Evolutionary conservation across 768 basidiomycete species (phyloP).

Genomic region (Dentipellis fragilis): DNA sequence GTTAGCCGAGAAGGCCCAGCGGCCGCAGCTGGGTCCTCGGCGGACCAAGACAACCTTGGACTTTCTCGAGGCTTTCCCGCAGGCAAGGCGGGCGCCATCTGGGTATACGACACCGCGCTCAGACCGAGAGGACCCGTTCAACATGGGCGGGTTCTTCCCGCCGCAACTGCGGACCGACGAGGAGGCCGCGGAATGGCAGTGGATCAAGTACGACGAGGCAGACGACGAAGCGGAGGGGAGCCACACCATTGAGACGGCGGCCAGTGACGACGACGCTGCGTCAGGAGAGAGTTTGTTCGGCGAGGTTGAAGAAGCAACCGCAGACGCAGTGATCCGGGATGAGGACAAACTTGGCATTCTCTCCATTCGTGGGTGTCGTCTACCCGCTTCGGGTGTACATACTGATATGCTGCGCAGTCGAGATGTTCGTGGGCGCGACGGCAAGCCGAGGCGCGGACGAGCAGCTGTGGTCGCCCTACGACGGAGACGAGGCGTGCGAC

Average conservation of each 20-base stretch:
- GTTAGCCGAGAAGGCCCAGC: background rate
- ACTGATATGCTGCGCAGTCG: slow-evolving; percentile 6
- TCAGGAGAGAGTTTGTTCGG: slow-evolving; percentile 21
- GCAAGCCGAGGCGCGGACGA: slow-evolving; percentile 1
- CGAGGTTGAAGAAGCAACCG: slow-evolving; percentile 23
- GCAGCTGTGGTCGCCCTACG: slow-evolving; percentile 10
- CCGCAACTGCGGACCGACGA: slow-evolving; percentile 17
- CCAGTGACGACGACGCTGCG: slow-evolving; percentile 11
- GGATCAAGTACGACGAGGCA: slow-evolving; percentile 27
- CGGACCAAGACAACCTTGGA: slow-evolving; percentile 14
- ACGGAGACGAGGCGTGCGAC: slow-evolving; percentile 10
- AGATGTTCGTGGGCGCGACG: background rate
- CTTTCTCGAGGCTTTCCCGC: slow-evolving; percentile 6
- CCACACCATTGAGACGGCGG: slow-evolving; percentile 9
- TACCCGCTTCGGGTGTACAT: background rate
- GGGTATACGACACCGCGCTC: slow-evolving; percentile 11
- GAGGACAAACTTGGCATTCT: slow-evolving; percentile 45
- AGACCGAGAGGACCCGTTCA: slow-evolving; percentile 37
- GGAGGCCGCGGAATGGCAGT: slow-evolving; percentile 27
- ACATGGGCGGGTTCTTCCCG: slow-evolving; percentile 39
- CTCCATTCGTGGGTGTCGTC: slow-evolving; percentile 28
- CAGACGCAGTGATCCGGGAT: slow-evolving; percentile 26
- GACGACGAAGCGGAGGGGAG: slow-evolving; percentile 13
- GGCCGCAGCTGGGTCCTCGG: slow-evolving; percentile 1
- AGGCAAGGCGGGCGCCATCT: slow-evolving; percentile 2